Base-by-base conservation (phyloP, 345 rosid genomes). In the Salix koriyanagi region DNA sequence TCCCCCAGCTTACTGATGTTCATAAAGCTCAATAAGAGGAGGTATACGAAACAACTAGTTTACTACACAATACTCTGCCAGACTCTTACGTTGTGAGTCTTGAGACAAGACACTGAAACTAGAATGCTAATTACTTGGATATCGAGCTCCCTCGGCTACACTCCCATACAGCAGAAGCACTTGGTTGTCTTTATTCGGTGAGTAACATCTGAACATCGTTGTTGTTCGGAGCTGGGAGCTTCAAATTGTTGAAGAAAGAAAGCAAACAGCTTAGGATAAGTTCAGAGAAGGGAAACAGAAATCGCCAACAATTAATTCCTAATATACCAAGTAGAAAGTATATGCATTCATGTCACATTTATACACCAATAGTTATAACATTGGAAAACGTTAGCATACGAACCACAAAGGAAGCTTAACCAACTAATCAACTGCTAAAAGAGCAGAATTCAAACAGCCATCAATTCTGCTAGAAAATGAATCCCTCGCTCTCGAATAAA, bases 121-220 rank as follows among this genome's bases (percentile, higher is more conserved):
- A 50, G 28, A 52, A 32, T 37, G 34, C 72, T 36, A 75, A 12
- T 8, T 39, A 2, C 74, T 30, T 37, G 21, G 46, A 44, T 34
- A 34, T 41, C 32, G 19, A 30, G 62, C 62, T 39, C 28, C 39
- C 34, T 30, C 48, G 18, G 56, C 21, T 10, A 11, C 52, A 30
- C 67, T 74, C 1, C 28, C 34, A 60, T 69, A 48, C 25, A 44
- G 80, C 60, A 73, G 76, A 39, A 32, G 58, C 14, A 32, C n/a
- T 79, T 25, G 15, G 26, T n/a, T 41, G 71, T 70, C n/a, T 65
- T 84, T 86, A 89, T 79, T 85, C 88, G 0, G 90, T 84, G 37
- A 84, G 58, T 41, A 89, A 79, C 87, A 86, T 84, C 69, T 82
- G 76, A 75, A 84, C 65, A 52, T 87, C 90, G 21, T 69, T 78